Percentiles rank a stretch among this genome's conserved stretches.
Evolutionary conservation across 2,329 filamentous ascomycete genomes (phyloP).

Genomic region (Davidsoniella virescens): DNA sequence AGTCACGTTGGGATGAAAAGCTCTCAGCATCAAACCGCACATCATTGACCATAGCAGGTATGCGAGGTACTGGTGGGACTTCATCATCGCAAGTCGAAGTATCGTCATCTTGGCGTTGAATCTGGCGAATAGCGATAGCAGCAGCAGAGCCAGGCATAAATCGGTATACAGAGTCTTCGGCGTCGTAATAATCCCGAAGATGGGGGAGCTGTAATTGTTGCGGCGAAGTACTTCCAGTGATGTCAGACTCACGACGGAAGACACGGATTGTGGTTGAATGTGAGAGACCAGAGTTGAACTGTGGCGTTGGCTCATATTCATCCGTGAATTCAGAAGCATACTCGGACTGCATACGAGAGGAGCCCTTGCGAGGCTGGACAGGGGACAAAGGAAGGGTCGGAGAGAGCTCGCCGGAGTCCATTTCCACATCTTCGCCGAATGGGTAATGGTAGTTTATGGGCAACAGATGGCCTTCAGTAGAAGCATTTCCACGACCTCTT

Average conservation of each 20-base stretch:
- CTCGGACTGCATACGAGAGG: background rate
- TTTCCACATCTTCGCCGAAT: constrained; percentile 10
- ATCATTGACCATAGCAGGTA: constrained; percentile 2
- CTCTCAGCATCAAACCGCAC: constrained; percentile 4
- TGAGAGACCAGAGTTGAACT: background rate
- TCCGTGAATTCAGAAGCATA: constrained; percentile 20
- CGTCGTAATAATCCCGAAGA: constrained; percentile 10
- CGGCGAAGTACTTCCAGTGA: constrained; percentile 4
- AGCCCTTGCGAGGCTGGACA: constrained; percentile 3
- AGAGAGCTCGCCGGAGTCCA: constrained; percentile 10
- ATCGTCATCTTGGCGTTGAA: constrained; percentile 20
- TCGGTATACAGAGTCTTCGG: constrained; percentile 25
- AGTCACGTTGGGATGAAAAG: constrained; percentile 22
- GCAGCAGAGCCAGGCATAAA: constrained; percentile 20
- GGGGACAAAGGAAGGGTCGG: constrained; percentile 11
- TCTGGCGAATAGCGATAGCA: constrained; percentile 16
- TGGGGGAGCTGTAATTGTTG: constrained; percentile 1
- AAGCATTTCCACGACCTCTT: background rate
- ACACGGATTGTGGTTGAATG: constrained; percentile 20
- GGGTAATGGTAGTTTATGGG: constrained; percentile 12
- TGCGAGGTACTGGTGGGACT: constrained; percentile 14
- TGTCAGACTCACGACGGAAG: constrained; percentile 28
- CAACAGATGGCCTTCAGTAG: constrained; percentile 2
- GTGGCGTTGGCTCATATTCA: constrained; percentile 23
- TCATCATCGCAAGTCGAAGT: constrained; percentile 19